phyloP scores from a whole-genome alignment of 306 rosid species.

The Gynostemma pentaphyllum region DNA sequence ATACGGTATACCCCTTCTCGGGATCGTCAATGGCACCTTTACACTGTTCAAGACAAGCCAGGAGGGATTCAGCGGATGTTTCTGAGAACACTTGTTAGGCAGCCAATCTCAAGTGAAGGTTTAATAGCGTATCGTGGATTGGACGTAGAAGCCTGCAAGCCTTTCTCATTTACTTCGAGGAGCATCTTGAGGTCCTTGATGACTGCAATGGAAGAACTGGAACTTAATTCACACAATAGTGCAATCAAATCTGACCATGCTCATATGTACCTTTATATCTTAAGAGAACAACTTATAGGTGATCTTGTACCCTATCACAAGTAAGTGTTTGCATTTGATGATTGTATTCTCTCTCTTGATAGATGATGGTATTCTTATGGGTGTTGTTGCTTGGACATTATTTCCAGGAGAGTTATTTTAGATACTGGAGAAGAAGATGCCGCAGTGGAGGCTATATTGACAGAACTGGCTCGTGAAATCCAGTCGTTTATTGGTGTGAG shows the following conservation, averaged over 20 bases:
- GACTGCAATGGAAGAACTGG: constrained; percentile 99
- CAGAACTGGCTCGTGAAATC: constrained; percentile 58
- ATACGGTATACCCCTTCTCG: constrained; percentile 81
- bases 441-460: constrained; percentile 48
- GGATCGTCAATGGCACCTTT: constrained; percentile 97
- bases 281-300: constrained; percentile 63
- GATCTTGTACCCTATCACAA: constrained; percentile 72
- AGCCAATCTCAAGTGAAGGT: constrained; percentile 70
- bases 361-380: constrained; percentile 11
- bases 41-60: constrained; percentile 71
- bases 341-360: constrained; percentile 10
- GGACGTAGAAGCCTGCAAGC: constrained; percentile 36
- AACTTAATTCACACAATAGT: constrained; percentile 82
- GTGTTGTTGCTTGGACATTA: constrained; percentile 27
- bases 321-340: constrained; percentile 33
- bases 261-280: constrained; percentile 88
- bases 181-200: constrained; percentile 80
- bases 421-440: constrained; percentile 54
- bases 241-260: constrained; percentile 65
- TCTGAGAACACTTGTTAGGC: constrained; percentile 88
- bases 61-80: constrained; percentile 74
- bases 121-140: constrained; percentile 49
- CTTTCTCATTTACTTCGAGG: constrained; percentile 69
- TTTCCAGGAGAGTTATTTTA: constrained; percentile 52
- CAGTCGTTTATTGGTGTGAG: constrained; percentile 81